Percentiles rank a stretch among this genome's conserved stretches.
phyloP scores from a whole-genome alignment of 2,329 filamentous ascomycete species.

The Aspergillus transmontanensis region DNA sequence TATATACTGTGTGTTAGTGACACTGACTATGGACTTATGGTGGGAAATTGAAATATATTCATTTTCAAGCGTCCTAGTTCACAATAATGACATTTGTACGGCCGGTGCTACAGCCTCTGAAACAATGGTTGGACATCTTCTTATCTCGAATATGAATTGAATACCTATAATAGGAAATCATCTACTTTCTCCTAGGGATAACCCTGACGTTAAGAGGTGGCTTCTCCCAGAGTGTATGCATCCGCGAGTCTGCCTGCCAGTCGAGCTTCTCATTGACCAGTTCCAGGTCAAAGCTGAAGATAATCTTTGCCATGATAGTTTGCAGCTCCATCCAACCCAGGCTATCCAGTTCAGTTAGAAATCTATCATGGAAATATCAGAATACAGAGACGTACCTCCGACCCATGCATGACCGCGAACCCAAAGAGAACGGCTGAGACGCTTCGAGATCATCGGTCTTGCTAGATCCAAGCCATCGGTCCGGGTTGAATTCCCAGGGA shows the following conservation, averaged over 20 bases:
- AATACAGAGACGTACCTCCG: neutral
- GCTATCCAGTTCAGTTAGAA: neutral
- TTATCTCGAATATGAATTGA: too few relatives aligned
- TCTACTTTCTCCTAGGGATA: neutral
- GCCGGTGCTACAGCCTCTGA: too few relatives aligned
- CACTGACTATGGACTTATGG: too few relatives aligned
- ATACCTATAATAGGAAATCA: too few relatives aligned
- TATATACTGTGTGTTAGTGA: too few relatives aligned
- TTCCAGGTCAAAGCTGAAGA: conserved; percentile 29
- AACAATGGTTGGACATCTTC: too few relatives aligned
- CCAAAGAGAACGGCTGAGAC: neutral
- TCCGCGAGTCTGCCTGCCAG: conserved; percentile 13
- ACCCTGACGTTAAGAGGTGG: neutral
- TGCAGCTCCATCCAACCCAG: conserved; percentile 26
- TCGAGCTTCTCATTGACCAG: conserved; percentile 16
- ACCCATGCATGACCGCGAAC: neutral
- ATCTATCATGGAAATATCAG: neutral
- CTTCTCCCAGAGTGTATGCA: conserved; percentile 3
- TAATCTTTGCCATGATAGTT: conserved; percentile 20
- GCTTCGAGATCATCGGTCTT: neutral
- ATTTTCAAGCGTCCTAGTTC: too few relatives aligned
- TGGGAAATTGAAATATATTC: too few relatives aligned
- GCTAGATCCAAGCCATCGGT: neutral
- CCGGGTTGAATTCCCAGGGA: neutral
- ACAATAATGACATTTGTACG: too few relatives aligned